These are phyloP conservation scores for Colletotrichum sidae DNA, from an alignment of 2,329 filamentous ascomycete genomes.

Conservation along the genomic window DNA sequence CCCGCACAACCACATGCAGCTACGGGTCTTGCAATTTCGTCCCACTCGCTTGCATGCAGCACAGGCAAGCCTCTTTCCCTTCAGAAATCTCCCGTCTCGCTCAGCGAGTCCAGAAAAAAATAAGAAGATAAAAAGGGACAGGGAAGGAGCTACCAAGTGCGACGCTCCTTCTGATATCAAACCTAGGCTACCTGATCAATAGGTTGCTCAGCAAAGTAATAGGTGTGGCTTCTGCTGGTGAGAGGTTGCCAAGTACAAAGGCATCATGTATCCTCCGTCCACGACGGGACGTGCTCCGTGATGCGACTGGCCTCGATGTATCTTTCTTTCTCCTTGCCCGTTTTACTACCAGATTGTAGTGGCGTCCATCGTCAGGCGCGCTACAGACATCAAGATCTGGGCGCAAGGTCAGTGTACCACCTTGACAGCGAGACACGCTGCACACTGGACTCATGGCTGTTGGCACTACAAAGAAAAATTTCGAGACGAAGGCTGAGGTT, in stretches of 20 bases:
- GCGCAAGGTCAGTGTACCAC: constrained; percentile 20
- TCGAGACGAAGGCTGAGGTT: no score
- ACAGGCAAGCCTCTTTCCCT: constrained; percentile 25
- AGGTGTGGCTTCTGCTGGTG: no score
- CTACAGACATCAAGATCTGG: neutral
- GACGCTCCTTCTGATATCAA: constrained; percentile 2
- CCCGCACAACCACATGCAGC: constrained; percentile 13
- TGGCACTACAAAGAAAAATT: no score
- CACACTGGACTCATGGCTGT: no score
- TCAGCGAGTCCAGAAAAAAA: no score
- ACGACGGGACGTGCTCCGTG: constrained; percentile 1
- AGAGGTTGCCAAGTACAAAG: neutral
- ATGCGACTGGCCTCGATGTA: neutral
- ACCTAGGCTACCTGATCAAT: no score
- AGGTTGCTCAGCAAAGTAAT: no score
- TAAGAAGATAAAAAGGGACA: constrained; percentile 7
- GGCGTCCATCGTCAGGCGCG: neutral
- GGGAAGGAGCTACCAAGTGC: constrained; percentile 28
- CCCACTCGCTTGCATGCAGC: constrained; percentile 34
- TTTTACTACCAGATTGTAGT: neutral
- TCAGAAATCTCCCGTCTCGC: no score
- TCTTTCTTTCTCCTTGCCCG: neutral
- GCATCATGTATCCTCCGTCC: neutral
- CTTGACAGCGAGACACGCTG: neutral
- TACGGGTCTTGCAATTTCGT: constrained; percentile 37